Evolutionary conservation across 2,329 filamentous ascomycete genomes (phyloP).

Genomic region (Anisogramma anomala): DNA sequence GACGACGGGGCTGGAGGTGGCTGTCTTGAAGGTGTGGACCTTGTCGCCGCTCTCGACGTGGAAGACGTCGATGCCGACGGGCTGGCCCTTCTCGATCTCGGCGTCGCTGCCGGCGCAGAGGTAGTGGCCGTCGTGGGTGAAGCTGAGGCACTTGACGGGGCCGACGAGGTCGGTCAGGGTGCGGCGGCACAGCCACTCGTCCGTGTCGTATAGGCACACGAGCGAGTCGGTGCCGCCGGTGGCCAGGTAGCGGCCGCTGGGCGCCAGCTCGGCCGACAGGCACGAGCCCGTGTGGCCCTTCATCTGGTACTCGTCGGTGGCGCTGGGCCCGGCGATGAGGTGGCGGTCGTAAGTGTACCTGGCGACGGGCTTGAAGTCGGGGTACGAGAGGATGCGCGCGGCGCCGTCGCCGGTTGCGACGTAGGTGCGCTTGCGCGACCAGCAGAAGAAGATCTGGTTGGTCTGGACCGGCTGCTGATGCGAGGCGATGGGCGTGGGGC

Average conservation of each 20-base stretch:
- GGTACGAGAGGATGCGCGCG: slow-evolving; percentile 59
- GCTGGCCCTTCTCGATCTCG: slow-evolving; percentile 30
- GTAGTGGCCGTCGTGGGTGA: slow-evolving; percentile 68
- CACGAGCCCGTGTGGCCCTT: slow-evolving; percentile 65
- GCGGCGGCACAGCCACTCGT: slow-evolving; percentile 63
- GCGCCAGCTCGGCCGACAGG: slow-evolving; percentile 56
- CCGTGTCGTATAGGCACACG: slow-evolving; percentile 67
- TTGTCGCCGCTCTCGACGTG: slow-evolving; percentile 65
- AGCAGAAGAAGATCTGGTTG: slow-evolving; percentile 65
- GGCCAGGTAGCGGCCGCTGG: slow-evolving; percentile 59
- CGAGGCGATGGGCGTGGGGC: slow-evolving; percentile 42
- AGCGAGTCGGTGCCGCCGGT: slow-evolving; percentile 66
- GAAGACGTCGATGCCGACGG: slow-evolving; percentile 54
- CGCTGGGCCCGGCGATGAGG: slow-evolving; percentile 25
- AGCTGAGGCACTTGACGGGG: slow-evolving; percentile 59
- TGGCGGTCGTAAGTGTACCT: slow-evolving; percentile 28
- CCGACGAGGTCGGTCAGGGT: slow-evolving; percentile 59
- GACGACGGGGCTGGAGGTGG: slow-evolving; percentile 52
- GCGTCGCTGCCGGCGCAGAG: slow-evolving; percentile 58
- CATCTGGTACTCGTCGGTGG: slow-evolving; percentile 44
- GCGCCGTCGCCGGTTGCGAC: slow-evolving; percentile 60
- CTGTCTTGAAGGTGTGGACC: slow-evolving; percentile 60
- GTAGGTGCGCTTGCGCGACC: slow-evolving; percentile 59
- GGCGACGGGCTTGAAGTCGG: slow-evolving; percentile 46
- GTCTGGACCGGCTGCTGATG: slow-evolving; percentile 54